Percentiles rank a stretch among this genome's conserved stretches.
These are phyloP conservation scores for Aspergillus texensis DNA, from an alignment of 2,329 filamentous ascomycete species.

Conservation along the genomic window DNA sequence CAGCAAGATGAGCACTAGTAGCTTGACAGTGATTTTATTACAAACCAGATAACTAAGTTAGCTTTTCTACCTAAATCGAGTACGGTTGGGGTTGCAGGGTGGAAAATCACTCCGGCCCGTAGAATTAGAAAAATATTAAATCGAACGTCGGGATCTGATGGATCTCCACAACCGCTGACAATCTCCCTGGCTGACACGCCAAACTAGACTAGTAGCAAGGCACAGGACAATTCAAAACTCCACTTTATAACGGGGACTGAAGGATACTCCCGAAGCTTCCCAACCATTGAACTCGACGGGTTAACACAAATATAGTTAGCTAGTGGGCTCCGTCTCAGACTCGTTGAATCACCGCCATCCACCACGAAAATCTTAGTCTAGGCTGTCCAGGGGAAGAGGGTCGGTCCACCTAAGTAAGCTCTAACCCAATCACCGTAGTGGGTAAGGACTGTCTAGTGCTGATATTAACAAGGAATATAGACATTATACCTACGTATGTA, in stretches of 20 bases:
- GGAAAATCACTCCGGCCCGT: neutral
- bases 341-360: neutral
- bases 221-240: neutral
- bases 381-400: neutral
- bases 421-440: neutral
- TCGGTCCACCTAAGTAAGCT: neutral
- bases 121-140: neutral
- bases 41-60: too few relatives aligned
- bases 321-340: neutral
- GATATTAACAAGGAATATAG: neutral
- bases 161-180: conserved; percentile 1
- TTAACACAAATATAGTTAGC: neutral
- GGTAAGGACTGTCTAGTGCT: neutral
- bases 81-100: neutral
- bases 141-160: neutral
- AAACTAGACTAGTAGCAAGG: neutral
- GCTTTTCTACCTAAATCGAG: neutral
- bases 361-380: neutral
- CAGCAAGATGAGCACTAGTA: too few relatives aligned
- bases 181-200: neutral
- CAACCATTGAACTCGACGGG: neutral
- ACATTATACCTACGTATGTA: neutral
- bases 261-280: neutral
- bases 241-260: neutral
- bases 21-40: too few relatives aligned